Evolutionary conservation across 176 grass and related monocot species (phyloP), one percentile per base, ranked within the genome.

Genomic region (Phoenix roebelenii): DNA sequence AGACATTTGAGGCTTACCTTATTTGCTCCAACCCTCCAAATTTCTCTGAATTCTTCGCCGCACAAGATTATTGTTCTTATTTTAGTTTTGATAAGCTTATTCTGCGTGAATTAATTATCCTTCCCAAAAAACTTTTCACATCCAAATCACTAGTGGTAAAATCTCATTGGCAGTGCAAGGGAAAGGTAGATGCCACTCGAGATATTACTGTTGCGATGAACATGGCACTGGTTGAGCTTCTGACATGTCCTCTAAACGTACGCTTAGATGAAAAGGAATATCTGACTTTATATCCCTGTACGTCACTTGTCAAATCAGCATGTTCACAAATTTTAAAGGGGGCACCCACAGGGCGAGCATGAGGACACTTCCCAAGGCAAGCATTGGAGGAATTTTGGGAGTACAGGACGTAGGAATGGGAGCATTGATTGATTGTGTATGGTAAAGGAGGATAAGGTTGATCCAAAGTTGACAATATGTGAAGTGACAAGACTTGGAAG

Each of bases 381-480:
- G 23, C 51, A 67, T 52, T 51, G 51, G 64, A 67, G 35, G 24
- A 9, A 22, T 0, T 55, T 3, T 32, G 20, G 64, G 10, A 54
- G 22, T 19, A 3, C 14, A 14, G 22, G 54, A 53, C 64, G 9
- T 2, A 39, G 9, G 14, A 52, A 67, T 10, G 50, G 51, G 16
- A 54, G 25, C 23, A 19, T 20, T 67, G 5, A 53, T 29, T 29
- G 28, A 29, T 66, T 30, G 64, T 54, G 25, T 5, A 52, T 55
- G 51, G 25, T 55, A 15, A 18, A 54, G 50, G 23, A 32, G 64
- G 64, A 67, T 53, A 54, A 67, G 64, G 64, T 66, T 18, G 64
- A 54, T 6, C 25, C 51, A 64, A 51, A 51, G 51, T 67, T 39
- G 64, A 55, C 25, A 18, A 3, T 14, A 9, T 50, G 14, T 3